Percentiles rank a stretch among this genome's conserved stretches.
Evolutionary conservation across 139 green algal genomes (phyloP).

Genomic region (Coelastrella sp.): DNA sequence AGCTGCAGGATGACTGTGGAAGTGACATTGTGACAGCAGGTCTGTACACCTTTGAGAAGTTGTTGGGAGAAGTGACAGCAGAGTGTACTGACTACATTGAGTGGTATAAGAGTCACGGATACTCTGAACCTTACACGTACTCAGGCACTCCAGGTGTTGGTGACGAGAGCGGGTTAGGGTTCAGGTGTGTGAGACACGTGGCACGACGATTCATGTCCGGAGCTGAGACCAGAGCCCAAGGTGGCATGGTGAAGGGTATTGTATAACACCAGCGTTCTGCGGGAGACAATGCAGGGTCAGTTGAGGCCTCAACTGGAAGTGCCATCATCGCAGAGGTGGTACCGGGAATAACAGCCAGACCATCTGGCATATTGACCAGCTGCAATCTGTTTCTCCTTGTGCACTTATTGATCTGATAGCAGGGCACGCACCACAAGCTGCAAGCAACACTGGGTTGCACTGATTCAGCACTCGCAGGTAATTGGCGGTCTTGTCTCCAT

Average conservation of each 20-base stretch:
- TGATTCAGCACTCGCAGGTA: no score
- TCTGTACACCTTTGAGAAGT: neutral
- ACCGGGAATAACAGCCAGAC: no score
- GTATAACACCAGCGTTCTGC: neutral
- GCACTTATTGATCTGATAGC: no score
- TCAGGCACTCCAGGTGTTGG: neutral
- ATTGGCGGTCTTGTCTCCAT: no score
- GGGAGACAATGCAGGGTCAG: neutral
- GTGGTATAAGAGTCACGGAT: constrained; percentile 10
- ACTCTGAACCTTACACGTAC: constrained; percentile 3
- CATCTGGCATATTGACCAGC: no score
- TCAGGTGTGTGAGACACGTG: constrained; percentile 12
- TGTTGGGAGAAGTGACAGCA: neutral
- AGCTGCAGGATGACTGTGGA: constrained; percentile 5
- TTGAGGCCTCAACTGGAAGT: no score
- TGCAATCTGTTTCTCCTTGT: no score
- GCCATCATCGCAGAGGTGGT: no score
- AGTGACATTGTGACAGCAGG: neutral
- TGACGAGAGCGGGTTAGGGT: neutral
- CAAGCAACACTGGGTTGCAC: no score
- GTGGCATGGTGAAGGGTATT: neutral
- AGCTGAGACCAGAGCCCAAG: neutral
- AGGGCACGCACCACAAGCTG: no score
- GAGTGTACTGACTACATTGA: constrained; percentile 16
- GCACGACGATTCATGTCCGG: constrained; percentile 21